These are phyloP conservation scores for Pseudofabraea citricarpa DNA, from an alignment of 2,329 filamentous ascomycete genomes.

Conservation along the genomic window DNA sequence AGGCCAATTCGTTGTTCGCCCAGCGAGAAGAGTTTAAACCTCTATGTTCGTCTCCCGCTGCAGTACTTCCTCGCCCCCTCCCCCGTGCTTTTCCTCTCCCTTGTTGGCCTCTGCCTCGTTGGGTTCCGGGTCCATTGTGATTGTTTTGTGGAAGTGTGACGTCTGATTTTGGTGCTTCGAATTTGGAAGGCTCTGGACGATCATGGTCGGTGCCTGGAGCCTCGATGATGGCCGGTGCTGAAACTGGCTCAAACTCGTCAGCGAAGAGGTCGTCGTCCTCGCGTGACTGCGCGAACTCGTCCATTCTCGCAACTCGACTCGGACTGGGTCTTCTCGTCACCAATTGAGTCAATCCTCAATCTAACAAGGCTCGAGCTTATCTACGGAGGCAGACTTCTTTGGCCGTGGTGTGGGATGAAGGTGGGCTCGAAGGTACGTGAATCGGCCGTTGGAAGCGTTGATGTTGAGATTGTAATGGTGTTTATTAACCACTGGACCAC, in stretches of 20 bases:
- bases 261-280: slow-evolving; percentile 29
- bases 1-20: slow-evolving; percentile 14
- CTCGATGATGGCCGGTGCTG: slow-evolving; percentile 15
- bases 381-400: too few relatives aligned
- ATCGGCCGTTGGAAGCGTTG: too few relatives aligned
- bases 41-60: slow-evolving; percentile 9
- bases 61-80: slow-evolving; percentile 10
- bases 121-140: slow-evolving; percentile 2
- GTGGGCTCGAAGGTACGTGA: too few relatives aligned
- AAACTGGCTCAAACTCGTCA: slow-evolving; percentile 27
- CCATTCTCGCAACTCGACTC: too few relatives aligned
- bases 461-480: too few relatives aligned
- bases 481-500: too few relatives aligned
- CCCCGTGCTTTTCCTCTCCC: slow-evolving; percentile 10
- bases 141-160: background rate
- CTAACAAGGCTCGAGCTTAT: too few relatives aligned
- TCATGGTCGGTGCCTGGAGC: slow-evolving; percentile 2
- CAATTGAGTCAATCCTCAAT: too few relatives aligned
- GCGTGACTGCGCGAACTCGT: slow-evolving; percentile 29
- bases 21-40: background rate
- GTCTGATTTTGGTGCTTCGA: background rate
- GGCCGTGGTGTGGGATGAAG: too few relatives aligned
- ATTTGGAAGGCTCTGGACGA: slow-evolving; percentile 1
- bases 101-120: slow-evolving; percentile 7
- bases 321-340: too few relatives aligned